These are phyloP conservation scores for Cerioporus squamosus DNA, from an alignment of 1,284 basidiomycete species.

Conservation along the genomic window DNA sequence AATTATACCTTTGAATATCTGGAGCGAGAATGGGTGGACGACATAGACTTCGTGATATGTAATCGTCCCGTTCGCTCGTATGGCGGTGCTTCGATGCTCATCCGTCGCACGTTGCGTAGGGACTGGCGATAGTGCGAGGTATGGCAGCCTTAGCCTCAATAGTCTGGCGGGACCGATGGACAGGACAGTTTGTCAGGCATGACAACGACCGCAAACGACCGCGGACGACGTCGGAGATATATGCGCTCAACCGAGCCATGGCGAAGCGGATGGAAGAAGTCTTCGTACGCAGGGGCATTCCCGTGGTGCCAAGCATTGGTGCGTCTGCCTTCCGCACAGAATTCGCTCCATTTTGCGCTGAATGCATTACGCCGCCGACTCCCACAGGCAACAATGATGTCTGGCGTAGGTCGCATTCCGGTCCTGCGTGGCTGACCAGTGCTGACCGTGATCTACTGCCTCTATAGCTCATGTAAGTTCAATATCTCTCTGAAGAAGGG, in stretches of 20 bases:
- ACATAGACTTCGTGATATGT: slow-evolving; percentile 92
- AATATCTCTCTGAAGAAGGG: slow-evolving; percentile 1
- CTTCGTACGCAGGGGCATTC: slow-evolving; percentile 73
- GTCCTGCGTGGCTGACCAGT: neutral
- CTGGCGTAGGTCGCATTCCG: slow-evolving; percentile 68
- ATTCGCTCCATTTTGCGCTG: slow-evolving; percentile 7
- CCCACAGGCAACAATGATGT: slow-evolving; percentile 83
- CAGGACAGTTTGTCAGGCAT: slow-evolving; percentile 56
- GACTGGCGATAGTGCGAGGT: slow-evolving; percentile 94
- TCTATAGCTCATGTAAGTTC: slow-evolving; percentile 61
- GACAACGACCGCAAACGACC: slow-evolving; percentile 86
- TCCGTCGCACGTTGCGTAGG: slow-evolving; percentile 45
- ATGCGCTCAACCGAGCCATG: slow-evolving; percentile 73
- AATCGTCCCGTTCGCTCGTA: slow-evolving; percentile 8
- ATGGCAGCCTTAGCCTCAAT: slow-evolving; percentile 2
- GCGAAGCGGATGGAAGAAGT: slow-evolving; percentile 72
- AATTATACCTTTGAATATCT: slow-evolving; percentile 85
- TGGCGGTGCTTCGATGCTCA: slow-evolving; percentile 19
- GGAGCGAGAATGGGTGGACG: slow-evolving; percentile 77
- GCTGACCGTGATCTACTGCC: slow-evolving; percentile 21
- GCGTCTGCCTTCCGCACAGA: slow-evolving; percentile 26
- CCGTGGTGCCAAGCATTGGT: slow-evolving; percentile 87
- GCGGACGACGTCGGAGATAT: slow-evolving; percentile 84
- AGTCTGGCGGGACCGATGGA: neutral
- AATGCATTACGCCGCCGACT: slow-evolving; percentile 11